Conservation (phyloP, 1,139 yeast genomes). For the Kurtzmaniella quercitrusa region DNA sequence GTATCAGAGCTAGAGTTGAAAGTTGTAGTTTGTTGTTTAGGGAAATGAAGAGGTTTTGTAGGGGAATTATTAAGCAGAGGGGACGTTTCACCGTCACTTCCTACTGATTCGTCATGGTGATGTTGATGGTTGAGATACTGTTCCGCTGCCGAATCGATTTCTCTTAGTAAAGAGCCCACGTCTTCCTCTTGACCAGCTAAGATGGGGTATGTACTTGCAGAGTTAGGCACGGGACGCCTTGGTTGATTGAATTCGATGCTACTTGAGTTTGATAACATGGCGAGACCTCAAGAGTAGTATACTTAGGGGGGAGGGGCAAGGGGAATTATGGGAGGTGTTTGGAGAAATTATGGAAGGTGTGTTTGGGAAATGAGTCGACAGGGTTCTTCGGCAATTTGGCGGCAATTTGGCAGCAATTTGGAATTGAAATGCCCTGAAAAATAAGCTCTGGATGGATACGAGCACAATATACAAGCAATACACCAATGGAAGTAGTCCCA, state of each 20-base stretch:
- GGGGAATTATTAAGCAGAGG: constrained; percentile 24
- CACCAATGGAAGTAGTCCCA: neutral
- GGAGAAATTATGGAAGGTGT: neutral
- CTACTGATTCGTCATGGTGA: constrained; percentile 1
- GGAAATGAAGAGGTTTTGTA: constrained; percentile 32
- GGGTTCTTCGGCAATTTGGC: no score
- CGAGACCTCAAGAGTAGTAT: no score
- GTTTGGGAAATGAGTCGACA: no score
- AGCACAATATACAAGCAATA: no score
- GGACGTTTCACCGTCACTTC: constrained; percentile 4
- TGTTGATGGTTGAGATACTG: constrained; percentile 3
- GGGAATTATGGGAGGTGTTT: no score
- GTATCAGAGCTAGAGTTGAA: constrained; percentile 44
- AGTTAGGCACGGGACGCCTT: neutral
- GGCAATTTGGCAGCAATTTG: no score
- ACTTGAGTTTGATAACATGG: neutral
- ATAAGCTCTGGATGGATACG: no score
- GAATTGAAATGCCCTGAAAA: no score
- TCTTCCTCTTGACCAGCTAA: neutral
- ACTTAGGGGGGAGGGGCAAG: no score
- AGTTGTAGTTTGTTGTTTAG: constrained; percentile 18
- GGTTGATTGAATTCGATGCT: neutral
- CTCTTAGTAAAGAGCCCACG: neutral
- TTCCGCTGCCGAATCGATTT: constrained; percentile 1
- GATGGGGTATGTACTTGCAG: constrained; percentile 1